phyloP scores from a whole-genome alignment of 352 stramenopile species.

The Pythium vanterpoolii region DNA sequence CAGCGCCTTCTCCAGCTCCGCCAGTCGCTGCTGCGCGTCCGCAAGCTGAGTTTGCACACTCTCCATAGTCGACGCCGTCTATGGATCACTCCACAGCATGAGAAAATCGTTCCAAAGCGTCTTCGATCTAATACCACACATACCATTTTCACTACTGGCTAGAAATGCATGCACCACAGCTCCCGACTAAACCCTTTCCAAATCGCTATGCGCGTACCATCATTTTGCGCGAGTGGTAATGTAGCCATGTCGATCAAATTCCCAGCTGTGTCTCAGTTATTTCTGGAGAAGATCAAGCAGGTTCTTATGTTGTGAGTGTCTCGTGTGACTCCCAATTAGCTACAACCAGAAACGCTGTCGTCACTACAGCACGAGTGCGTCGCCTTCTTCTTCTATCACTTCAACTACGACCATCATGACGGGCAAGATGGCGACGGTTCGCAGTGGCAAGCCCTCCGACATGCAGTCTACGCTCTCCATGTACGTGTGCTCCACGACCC shows the following conservation, averaged over 20 bases:
- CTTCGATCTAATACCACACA: not conserved
- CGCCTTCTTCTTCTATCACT: not conserved
- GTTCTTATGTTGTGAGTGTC: not conserved
- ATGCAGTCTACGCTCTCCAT: slow-evolving; percentile 46
- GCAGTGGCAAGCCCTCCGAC: slow-evolving; percentile 28
- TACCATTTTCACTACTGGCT: not conserved
- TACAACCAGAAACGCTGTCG: not conserved
- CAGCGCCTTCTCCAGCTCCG: slow-evolving; percentile 38
- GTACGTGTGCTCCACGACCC: not conserved
- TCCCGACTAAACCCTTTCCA: not conserved
- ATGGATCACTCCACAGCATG: not conserved
- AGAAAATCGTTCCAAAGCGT: not conserved
- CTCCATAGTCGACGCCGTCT: slow-evolving; percentile 28
- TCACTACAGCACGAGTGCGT: not conserved
- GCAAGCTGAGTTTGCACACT: slow-evolving; percentile 26
- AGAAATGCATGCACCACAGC: not conserved
- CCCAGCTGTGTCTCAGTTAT: not conserved
- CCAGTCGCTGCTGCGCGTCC: slow-evolving; percentile 33
- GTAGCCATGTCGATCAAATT: slow-evolving; percentile 3
- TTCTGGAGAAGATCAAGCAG: not conserved
- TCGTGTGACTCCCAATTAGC: not conserved
- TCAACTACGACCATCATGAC: slow-evolving; percentile 23
- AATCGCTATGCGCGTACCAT: not conserved
- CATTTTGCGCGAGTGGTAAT: not conserved
- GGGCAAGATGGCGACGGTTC: slow-evolving; percentile 31